phyloP scores from a whole-genome alignment of 2,329 filamentous ascomycete genomes.

The Ceratocystis colombiana region DNA sequence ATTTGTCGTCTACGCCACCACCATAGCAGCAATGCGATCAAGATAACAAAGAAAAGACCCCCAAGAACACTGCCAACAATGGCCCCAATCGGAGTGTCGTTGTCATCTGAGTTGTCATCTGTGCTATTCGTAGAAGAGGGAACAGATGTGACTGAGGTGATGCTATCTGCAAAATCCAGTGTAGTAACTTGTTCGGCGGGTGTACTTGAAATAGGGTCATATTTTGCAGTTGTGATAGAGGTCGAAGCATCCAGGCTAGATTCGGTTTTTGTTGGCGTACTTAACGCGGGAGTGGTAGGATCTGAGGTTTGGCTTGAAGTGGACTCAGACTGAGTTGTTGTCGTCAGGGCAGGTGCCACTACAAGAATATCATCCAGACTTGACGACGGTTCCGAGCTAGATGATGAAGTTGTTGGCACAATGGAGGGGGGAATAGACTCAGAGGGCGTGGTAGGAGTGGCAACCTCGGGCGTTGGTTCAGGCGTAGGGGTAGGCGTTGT shows the following conservation, averaged over 20 bases:
- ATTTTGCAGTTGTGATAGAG: neutral
- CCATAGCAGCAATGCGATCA: slow-evolving; percentile 44
- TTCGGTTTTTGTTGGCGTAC: neutral
- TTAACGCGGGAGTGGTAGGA: neutral
- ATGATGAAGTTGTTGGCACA: slow-evolving; percentile 6
- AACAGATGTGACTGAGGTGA: slow-evolving; percentile 4
- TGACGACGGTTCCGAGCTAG: slow-evolving; percentile 5
- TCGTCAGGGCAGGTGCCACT: neutral
- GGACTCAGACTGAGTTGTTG: neutral
- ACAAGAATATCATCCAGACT: neutral
- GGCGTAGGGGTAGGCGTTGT: slow-evolving; percentile 15
- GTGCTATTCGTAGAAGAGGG: neutral
- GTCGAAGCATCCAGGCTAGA: neutral
- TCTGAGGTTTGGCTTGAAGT: neutral
- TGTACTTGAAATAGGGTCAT: slow-evolving; percentile 7
- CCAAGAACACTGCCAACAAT: slow-evolving; percentile 46
- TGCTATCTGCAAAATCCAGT: slow-evolving; percentile 14
- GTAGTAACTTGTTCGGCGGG: slow-evolving; percentile 17
- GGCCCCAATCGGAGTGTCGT: slow-evolving; percentile 33
- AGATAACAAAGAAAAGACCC: slow-evolving; percentile 37
- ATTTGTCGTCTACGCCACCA: slow-evolving; percentile 39
- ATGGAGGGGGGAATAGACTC: neutral
- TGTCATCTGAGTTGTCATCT: slow-evolving; percentile 26
- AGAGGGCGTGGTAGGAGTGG: neutral
- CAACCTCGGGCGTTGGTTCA: slow-evolving; percentile 19